A percentile compares a stretch with the other conserved stretches of the same genome.
phyloP scores from a whole-genome alignment of 169 alveolate genomes.

The Gregarina niphandrodes region DNA sequence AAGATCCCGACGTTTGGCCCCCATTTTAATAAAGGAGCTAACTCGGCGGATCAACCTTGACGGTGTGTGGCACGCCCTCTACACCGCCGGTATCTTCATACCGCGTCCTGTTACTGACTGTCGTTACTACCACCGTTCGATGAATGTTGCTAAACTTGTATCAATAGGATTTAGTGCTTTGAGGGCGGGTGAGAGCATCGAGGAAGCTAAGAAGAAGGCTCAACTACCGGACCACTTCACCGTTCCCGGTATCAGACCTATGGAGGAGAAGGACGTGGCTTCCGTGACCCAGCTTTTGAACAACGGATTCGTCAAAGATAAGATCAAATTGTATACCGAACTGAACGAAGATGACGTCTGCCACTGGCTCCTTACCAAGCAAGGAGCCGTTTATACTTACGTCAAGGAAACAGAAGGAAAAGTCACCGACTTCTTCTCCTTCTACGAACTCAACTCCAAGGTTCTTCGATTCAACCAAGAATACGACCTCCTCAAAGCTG shows the following conservation, averaged over 20 bases:
- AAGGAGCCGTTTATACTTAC: slow-evolving; percentile 62
- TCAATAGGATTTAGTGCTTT: slow-evolving; percentile 46
- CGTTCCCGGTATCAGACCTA: slow-evolving; percentile 41
- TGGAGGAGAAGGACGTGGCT: slow-evolving; percentile 57
- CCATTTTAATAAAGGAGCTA: slow-evolving; percentile 76
- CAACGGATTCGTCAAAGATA: slow-evolving; percentile 23
- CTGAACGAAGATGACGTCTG: slow-evolving; percentile 58
- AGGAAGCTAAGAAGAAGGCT: slow-evolving; percentile 50
- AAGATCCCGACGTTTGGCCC: slow-evolving; percentile 78
- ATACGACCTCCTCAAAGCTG: no score
- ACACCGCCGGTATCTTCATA: slow-evolving; percentile 77
- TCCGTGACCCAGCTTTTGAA: slow-evolving; percentile 40
- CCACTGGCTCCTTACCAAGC: slow-evolving; percentile 62
- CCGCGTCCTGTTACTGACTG: slow-evolving; percentile 78
- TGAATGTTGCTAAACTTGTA: slow-evolving; percentile 35
- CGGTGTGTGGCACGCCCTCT: slow-evolving; percentile 80
- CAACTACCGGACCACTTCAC: slow-evolving; percentile 11
- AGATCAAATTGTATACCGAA: slow-evolving; percentile 46
- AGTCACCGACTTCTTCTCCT: slow-evolving; percentile 69
- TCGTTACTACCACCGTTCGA: slow-evolving; percentile 47
- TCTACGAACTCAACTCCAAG: slow-evolving; percentile 65
- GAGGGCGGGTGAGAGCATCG: slow-evolving; percentile 52
- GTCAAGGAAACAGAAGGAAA: slow-evolving; percentile 50
- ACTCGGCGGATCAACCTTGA: slow-evolving; percentile 80
- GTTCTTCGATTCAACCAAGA: slow-evolving; percentile 60